These are phyloP conservation scores for Platanthera zijinensis DNA, from an alignment of 106 monocot species.

Conservation along the genomic window DNA sequence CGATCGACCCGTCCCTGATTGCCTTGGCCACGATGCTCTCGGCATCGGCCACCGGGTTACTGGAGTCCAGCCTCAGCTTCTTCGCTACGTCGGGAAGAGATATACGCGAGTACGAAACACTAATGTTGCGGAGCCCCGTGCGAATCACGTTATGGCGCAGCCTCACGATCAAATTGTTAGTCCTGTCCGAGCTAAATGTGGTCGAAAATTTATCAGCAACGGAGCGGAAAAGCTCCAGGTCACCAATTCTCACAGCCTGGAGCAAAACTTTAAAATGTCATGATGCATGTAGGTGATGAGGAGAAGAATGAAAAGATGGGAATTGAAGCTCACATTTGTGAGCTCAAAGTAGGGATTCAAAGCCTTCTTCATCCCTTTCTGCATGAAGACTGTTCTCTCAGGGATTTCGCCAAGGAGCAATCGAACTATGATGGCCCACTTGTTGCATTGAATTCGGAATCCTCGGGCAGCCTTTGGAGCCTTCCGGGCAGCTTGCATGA, in stretches of 20 bases:
- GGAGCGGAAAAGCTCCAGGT: constrained; percentile 71
- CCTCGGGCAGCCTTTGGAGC: constrained; percentile 81
- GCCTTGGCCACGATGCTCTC: constrained; percentile 96
- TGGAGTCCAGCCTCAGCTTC: constrained; percentile 69
- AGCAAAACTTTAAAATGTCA: background rate
- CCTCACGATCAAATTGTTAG: constrained; percentile 85
- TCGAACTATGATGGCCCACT: constrained; percentile 91
- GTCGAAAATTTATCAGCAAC: constrained; percentile 74
- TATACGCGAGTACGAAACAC: constrained; percentile 87
- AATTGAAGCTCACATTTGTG: constrained; percentile 52
- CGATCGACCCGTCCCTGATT: constrained; percentile 85
- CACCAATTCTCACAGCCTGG: constrained; percentile 91
- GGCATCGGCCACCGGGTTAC: constrained; percentile 78
- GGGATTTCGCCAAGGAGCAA: constrained; percentile 94
- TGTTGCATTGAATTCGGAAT: constrained; percentile 89
- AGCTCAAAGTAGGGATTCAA: constrained; percentile 92
- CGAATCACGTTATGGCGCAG: constrained; percentile 94
- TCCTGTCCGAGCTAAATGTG: constrained; percentile 61
- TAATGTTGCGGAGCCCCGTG: constrained; percentile 92
- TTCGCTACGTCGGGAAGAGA: constrained; percentile 70
- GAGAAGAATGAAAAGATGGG: background rate
- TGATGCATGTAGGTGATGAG: background rate
- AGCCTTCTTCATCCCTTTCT: constrained; percentile 96
- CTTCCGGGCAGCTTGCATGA: constrained; percentile 90
- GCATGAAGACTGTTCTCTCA: constrained; percentile 96